Evolutionary conservation across 192 early-diverging fungal genomes (phyloP).

Genomic region (Coemansia sp.): DNA sequence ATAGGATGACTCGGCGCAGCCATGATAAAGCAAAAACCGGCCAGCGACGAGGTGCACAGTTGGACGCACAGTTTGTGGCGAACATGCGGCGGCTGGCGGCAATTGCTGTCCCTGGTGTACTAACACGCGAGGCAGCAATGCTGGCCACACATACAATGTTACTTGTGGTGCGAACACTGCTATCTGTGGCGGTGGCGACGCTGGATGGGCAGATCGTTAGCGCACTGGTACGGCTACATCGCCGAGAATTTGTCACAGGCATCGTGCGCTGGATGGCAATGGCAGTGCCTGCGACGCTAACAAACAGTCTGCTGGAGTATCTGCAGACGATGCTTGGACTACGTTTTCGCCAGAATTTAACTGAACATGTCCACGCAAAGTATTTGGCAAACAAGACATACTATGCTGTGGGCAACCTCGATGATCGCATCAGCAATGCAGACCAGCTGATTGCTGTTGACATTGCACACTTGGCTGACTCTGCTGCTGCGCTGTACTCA

Average conservation of each 20-base stretch:
- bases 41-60: constrained; percentile 25
- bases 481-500: constrained; percentile 84
- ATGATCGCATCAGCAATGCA: constrained; percentile 87
- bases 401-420: constrained; percentile 90
- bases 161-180: constrained; percentile 81
- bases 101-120: constrained; percentile 83
- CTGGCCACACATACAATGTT: constrained; percentile 82
- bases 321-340: constrained; percentile 76
- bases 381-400: constrained; percentile 91
- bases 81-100: constrained; percentile 69
- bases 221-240: constrained; percentile 59
- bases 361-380: constrained; percentile 80
- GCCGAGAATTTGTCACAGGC: constrained; percentile 77
- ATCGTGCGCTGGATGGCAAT: constrained; percentile 91
- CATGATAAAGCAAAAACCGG: not conserved
- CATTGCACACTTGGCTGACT: constrained; percentile 86
- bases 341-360: constrained; percentile 82
- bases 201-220: constrained; percentile 70
- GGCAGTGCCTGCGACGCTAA: constrained; percentile 93
- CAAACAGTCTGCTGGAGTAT: constrained; percentile 86
- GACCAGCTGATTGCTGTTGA: constrained; percentile 91
- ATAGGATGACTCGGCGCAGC: constrained; percentile 14
- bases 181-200: constrained; percentile 88
- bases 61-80: constrained; percentile 58
- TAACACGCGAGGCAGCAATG: constrained; percentile 83